These are phyloP conservation scores for Cryptococcus maquisensis DNA, from an alignment of 1,284 basidiomycete genomes.

Conservation along the genomic window DNA sequence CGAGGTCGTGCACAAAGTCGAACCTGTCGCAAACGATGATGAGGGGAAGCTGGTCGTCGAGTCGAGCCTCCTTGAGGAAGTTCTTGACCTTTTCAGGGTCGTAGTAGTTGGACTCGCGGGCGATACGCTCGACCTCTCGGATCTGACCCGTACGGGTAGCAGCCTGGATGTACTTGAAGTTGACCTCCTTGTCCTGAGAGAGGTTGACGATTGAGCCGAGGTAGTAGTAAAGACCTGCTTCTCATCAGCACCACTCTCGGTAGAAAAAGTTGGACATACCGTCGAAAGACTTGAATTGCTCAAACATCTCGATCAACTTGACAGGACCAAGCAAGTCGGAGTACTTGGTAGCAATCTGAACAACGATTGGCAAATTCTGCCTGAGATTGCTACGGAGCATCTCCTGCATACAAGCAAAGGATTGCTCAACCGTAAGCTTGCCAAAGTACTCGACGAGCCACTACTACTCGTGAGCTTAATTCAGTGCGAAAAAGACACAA, in stretches of 20 bases:
- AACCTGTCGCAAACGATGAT: constrained; percentile 99
- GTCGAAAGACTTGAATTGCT: constrained; percentile 97
- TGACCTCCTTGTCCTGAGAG: constrained; percentile 91
- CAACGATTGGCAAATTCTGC: constrained; percentile 93
- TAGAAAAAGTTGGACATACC: constrained; percentile 49
- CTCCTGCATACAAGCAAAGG: constrained; percentile 92
- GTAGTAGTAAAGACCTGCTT: constrained; percentile 88
- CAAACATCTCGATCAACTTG: constrained; percentile 98
- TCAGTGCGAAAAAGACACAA: neutral
- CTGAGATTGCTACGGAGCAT: constrained; percentile 97
- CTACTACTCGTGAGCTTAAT: constrained; percentile 45
- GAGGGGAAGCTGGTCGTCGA: constrained; percentile 92
- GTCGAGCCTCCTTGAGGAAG: constrained; percentile 98
- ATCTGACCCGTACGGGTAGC: constrained; percentile 98
- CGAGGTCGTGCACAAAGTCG: constrained; percentile 99
- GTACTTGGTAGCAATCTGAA: constrained; percentile 99
- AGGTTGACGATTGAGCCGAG: constrained; percentile 97
- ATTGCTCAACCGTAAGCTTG: constrained; percentile 96
- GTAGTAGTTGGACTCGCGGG: constrained; percentile 94
- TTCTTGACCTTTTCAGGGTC: constrained; percentile 99
- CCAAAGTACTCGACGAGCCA: constrained; percentile 99
- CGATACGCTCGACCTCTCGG: constrained; percentile 97
- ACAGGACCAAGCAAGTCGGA: constrained; percentile 96
- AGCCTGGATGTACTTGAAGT: constrained; percentile 99
- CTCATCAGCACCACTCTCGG: neutral